These are phyloP conservation scores for Pulveroboletus sp. DNA, from an alignment of 768 basidiomycete genomes.

Conservation along the genomic window DNA sequence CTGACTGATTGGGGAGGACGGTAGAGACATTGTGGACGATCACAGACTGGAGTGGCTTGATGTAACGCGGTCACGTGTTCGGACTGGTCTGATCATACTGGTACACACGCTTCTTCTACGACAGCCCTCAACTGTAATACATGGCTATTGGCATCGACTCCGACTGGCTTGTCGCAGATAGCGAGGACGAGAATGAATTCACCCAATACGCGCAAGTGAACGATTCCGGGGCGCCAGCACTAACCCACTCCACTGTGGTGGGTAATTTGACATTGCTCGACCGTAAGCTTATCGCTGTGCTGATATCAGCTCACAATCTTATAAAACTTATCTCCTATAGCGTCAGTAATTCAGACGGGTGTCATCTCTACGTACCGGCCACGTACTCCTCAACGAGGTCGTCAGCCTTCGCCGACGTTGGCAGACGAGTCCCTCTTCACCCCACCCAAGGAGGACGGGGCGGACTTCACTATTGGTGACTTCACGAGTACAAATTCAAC, in stretches of 20 bases:
- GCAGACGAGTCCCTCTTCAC: constrained; percentile 27
- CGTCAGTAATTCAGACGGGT: constrained; percentile 19
- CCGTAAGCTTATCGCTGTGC: constrained; percentile 6
- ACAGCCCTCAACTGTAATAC: not conserved
- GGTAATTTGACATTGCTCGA: not conserved
- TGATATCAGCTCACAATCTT: not conserved
- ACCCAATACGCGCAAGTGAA: not conserved
- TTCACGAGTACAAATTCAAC: constrained; percentile 13
- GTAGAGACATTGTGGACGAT: constrained; percentile 7
- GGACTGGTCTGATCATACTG: too few species aligned
- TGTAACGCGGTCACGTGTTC: constrained; percentile 26
- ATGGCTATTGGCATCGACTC: constrained; percentile 13
- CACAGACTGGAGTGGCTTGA: not conserved
- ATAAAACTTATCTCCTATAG: not conserved
- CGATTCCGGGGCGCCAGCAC: not conserved
- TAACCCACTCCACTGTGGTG: not conserved
- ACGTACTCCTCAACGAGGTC: constrained; percentile 12
- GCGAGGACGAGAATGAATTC: constrained; percentile 35
- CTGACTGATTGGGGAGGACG: constrained; percentile 15
- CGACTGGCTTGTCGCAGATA: constrained; percentile 48
- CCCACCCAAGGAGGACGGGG: constrained; percentile 6
- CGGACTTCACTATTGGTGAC: constrained; percentile 9
- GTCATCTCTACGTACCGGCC: constrained; percentile 11
- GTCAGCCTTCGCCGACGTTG: constrained; percentile 1
- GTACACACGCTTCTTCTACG: not conserved